These are phyloP conservation scores for Trichoderma reesei DNA, from an alignment of 495 filamentous ascomycete species.

Conservation along the genomic window DNA sequence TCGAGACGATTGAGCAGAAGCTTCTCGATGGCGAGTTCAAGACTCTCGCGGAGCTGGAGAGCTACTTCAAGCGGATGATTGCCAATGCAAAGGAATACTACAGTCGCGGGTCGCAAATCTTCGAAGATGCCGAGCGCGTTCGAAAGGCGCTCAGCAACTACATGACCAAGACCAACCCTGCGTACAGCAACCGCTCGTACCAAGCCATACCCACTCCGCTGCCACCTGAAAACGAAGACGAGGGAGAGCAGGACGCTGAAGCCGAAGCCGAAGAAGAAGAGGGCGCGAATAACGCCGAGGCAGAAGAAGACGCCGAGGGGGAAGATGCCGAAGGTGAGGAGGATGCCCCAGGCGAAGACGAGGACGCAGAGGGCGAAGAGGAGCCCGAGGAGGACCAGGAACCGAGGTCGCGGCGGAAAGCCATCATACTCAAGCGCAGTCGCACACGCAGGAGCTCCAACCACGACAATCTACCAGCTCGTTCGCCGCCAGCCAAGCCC, in stretches of 20 bases:
- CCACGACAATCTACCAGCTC: conserved; percentile 17
- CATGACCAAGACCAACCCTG: conserved; percentile 67
- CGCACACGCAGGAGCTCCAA: conserved; percentile 25
- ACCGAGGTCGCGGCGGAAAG: background rate
- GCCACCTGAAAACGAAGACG: conserved; percentile 31
- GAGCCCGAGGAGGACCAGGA: conserved; percentile 24
- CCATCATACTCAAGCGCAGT: conserved; percentile 22
- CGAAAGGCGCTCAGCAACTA: conserved; percentile 64
- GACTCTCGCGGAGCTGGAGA: conserved; percentile 53
- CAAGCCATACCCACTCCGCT: conserved; percentile 54
- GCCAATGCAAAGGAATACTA: conserved; percentile 68
- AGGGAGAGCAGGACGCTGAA: conserved; percentile 16
- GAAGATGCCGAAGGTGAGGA: conserved; percentile 21
- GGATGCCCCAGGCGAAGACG: conserved; percentile 22
- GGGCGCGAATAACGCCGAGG: conserved; percentile 13
- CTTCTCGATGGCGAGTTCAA: conserved; percentile 52
- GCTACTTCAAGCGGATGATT: conserved; percentile 68
- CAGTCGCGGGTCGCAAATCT: conserved; percentile 51
- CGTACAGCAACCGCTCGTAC: conserved; percentile 45
- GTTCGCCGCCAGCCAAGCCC: conserved; percentile 23
- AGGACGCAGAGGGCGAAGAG: conserved; percentile 25
- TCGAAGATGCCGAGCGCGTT: conserved; percentile 65
- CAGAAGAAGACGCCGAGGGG: conserved; percentile 17
- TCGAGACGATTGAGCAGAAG: conserved; percentile 66
- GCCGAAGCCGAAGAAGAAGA: conserved; percentile 20